Percentiles rank a stretch among this genome's conserved stretches.
Conservation (phyloP, 257 asterid genomes). For the Thymus quinquecostatus region DNA sequence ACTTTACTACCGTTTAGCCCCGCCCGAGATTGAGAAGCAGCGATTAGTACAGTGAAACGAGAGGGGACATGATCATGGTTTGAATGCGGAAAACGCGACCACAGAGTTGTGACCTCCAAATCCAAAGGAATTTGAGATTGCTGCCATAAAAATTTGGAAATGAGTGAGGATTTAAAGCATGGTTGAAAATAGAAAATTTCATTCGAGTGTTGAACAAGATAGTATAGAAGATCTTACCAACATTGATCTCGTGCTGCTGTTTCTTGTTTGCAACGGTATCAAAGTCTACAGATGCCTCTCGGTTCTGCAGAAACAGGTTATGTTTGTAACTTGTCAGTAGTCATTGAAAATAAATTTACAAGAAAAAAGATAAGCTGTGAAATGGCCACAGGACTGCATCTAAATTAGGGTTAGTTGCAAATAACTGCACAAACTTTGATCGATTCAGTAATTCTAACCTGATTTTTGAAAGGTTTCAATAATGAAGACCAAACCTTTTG, state of each 20-base stretch:
- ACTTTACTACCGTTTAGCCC: constrained; percentile 30
- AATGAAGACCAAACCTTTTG: too few species aligned
- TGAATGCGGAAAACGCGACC: constrained; percentile 73
- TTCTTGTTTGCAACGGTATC: constrained; percentile 80
- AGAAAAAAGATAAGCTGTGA: not conserved
- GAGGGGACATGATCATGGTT: constrained; percentile 45
- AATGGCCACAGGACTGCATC: not conserved
- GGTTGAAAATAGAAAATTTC: not conserved
- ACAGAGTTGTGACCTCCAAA: constrained; percentile 90
- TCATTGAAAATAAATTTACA: too few species aligned
- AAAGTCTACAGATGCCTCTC: constrained; percentile 84
- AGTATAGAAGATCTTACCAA: constrained; percentile 56
- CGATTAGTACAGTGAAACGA: constrained; percentile 19
- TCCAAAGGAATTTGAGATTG: constrained; percentile 81
- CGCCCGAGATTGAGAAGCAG: constrained; percentile 24
- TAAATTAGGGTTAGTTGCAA: too few species aligned
- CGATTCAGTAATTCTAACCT: too few species aligned
- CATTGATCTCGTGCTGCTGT: constrained; percentile 80
- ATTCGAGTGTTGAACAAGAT: not conserved
- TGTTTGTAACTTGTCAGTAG: not conserved
- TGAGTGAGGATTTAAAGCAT: not conserved
- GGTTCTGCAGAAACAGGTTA: constrained; percentile 57
- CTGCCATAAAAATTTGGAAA: constrained; percentile 44
- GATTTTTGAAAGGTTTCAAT: too few species aligned
- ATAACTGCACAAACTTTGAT: too few species aligned